Percentiles rank a stretch among this genome's conserved stretches.
These are phyloP conservation scores for Lodderomyces pseudojiufengensis DNA, from an alignment of 1,139 yeast genomes.

Conservation along the genomic window DNA sequence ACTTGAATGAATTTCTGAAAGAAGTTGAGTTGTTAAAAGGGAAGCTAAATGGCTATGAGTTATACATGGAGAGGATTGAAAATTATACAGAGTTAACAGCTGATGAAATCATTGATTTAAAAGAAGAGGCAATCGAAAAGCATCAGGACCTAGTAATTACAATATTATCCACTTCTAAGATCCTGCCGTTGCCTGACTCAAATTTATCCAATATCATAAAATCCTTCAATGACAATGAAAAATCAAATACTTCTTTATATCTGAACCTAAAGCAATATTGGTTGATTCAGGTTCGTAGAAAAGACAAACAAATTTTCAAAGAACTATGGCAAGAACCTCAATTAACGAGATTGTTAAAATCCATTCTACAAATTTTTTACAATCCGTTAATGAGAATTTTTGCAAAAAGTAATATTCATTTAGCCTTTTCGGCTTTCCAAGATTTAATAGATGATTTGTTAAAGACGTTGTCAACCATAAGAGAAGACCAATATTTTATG, in stretches of 20 bases:
- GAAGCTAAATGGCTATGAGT: constrained; percentile 17
- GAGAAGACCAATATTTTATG: constrained; percentile 46
- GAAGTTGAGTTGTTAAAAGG: constrained; percentile 45
- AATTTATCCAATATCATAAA: not conserved
- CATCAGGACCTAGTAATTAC: constrained; percentile 25
- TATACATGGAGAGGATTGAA: constrained; percentile 26
- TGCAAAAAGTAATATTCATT: constrained; percentile 70
- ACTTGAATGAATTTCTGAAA: constrained; percentile 60
- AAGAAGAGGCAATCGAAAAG: constrained; percentile 20
- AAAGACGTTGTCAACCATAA: constrained; percentile 40
- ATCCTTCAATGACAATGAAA: constrained; percentile 8
- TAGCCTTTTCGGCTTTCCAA: constrained; percentile 72
- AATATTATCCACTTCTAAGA: constrained; percentile 19
- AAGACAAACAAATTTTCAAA: constrained; percentile 72
- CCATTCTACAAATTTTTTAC: constrained; percentile 71
- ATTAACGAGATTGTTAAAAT: constrained; percentile 65
- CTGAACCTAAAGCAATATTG: constrained; percentile 58
- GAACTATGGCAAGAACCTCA: constrained; percentile 85
- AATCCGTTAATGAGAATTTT: constrained; percentile 79
- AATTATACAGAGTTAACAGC: constrained; percentile 19
- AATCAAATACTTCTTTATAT: constrained; percentile 26
- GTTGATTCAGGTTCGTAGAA: constrained; percentile 60
- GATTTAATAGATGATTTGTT: constrained; percentile 71
- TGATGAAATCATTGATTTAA: constrained; percentile 19
- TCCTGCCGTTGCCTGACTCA: constrained; percentile 17